These are phyloP conservation scores for Kuraishia ogatae DNA, from an alignment of 805 yeast species.

Conservation along the genomic window DNA sequence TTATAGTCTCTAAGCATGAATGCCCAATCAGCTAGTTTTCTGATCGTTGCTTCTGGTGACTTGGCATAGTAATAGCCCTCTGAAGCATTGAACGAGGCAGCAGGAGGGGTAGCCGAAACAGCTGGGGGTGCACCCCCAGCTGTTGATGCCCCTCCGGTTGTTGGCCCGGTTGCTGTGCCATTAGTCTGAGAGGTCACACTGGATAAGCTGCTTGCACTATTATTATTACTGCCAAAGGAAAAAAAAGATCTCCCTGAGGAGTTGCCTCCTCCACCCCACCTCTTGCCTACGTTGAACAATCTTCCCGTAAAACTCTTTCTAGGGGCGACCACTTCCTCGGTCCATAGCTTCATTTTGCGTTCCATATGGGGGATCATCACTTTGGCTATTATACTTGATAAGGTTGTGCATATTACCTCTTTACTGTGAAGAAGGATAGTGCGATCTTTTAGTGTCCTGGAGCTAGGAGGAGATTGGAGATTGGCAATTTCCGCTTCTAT, in stretches of 20 bases:
- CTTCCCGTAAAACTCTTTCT: conserved; percentile 70
- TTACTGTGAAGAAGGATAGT: conserved; percentile 11
- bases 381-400: conserved; percentile 40
- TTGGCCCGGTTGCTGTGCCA: neutral
- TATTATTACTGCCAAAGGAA: conserved; percentile 16
- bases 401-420: conserved; percentile 23
- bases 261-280: conserved; percentile 35
- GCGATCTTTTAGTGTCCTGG: neutral
- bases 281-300: conserved; percentile 57
- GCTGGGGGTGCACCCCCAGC: neutral
- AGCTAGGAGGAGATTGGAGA: neutral
- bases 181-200: neutral
- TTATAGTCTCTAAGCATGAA: conserved; percentile 86
- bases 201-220: conserved; percentile 6
- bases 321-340: conserved; percentile 70
- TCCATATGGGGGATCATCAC: conserved; percentile 79
- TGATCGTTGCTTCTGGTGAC: conserved; percentile 61
- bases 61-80: conserved; percentile 53
- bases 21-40: conserved; percentile 89
- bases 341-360: conserved; percentile 72
- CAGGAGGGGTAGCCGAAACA: conserved; percentile 5
- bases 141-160: neutral
- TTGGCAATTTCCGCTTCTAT: conserved; percentile 38
- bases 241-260: conserved; percentile 21
- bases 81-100: conserved; percentile 34